phyloP scores from a whole-genome alignment of 2,329 filamentous ascomycete species.

The Ramularia endophylla region DNA sequence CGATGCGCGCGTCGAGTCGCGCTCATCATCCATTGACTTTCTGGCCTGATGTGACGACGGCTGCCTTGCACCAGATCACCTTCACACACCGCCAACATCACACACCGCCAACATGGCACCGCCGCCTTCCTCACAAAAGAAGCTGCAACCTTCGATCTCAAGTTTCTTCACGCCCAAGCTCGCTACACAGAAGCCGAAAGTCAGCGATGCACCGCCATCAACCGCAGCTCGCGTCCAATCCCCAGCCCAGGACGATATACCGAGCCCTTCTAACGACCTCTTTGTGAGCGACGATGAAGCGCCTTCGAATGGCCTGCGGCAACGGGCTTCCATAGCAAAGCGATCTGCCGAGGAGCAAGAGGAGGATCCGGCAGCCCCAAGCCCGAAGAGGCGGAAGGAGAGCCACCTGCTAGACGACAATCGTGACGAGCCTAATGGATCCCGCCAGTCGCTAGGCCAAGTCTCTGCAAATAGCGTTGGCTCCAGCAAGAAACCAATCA shows the following conservation, averaged over 20 bases:
- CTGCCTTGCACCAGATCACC: no score
- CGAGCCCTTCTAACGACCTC: constrained; percentile 14
- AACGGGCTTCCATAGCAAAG: constrained; percentile 14
- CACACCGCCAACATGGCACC: not conserved
- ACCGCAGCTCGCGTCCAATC: constrained; percentile 12
- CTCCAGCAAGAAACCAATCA: constrained; percentile 31
- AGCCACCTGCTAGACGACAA: constrained; percentile 21
- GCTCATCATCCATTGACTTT: no score
- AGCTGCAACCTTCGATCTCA: constrained; percentile 72
- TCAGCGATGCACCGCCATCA: constrained; percentile 7
- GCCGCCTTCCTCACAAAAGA: constrained; percentile 46
- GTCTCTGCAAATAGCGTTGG: not conserved
- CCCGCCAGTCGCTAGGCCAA: not conserved
- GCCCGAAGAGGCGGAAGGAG: constrained; percentile 15
- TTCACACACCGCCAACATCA: no score
- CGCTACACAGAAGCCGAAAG: constrained; percentile 21
- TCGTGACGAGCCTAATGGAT: constrained; percentile 10
- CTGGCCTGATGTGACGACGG: no score
- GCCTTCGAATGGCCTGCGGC: not conserved
- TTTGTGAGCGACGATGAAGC: constrained; percentile 32
- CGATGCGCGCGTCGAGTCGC: no score
- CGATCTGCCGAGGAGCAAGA: constrained; percentile 15
- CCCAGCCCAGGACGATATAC: constrained; percentile 1
- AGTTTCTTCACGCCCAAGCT: constrained; percentile 30
- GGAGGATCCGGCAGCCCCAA: constrained; percentile 12